These are phyloP conservation scores for Cyphellophora europaea DNA, from an alignment of 2,329 filamentous ascomycete species.

Conservation along the genomic window DNA sequence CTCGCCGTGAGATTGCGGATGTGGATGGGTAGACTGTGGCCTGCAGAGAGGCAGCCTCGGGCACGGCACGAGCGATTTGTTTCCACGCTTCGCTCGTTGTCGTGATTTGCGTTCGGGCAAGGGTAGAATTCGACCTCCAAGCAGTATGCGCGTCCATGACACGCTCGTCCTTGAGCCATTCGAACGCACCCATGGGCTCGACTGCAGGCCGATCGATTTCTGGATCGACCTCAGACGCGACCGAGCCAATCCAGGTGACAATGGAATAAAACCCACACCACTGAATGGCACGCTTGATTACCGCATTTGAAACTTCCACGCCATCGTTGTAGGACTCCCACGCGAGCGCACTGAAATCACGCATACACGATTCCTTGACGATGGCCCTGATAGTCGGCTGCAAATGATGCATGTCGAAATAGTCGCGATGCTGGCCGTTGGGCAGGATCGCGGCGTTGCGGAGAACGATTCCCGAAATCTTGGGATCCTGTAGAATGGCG, in stretches of 20 bases:
- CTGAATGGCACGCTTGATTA: constrained; percentile 32
- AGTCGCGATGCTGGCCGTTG: constrained; percentile 33
- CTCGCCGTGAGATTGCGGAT: neutral
- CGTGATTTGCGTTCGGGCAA: neutral
- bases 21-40: neutral
- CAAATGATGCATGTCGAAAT: constrained; percentile 33
- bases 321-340: constrained; percentile 38
- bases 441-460: constrained; percentile 32
- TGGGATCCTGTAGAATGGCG: constrained; percentile 2
- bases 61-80: neutral
- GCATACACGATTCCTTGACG: constrained; percentile 34
- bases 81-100: neutral
- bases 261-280: constrained; percentile 40
- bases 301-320: constrained; percentile 29
- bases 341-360: constrained; percentile 32
- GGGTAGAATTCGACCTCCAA: constrained; percentile 27
- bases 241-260: constrained; percentile 33
- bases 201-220: constrained; percentile 20
- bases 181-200: constrained; percentile 36
- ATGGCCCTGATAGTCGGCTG: constrained; percentile 35
- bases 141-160: constrained; percentile 34
- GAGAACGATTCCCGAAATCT: constrained; percentile 30
- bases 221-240: constrained; percentile 23
- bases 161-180: constrained; percentile 37
- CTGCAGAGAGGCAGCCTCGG: neutral